Evolutionary conservation across 192 early-diverging fungal genomes (phyloP), one percentile per base, ranked within the genome.

Genomic region (Radiomyces spectabilis): DNA sequence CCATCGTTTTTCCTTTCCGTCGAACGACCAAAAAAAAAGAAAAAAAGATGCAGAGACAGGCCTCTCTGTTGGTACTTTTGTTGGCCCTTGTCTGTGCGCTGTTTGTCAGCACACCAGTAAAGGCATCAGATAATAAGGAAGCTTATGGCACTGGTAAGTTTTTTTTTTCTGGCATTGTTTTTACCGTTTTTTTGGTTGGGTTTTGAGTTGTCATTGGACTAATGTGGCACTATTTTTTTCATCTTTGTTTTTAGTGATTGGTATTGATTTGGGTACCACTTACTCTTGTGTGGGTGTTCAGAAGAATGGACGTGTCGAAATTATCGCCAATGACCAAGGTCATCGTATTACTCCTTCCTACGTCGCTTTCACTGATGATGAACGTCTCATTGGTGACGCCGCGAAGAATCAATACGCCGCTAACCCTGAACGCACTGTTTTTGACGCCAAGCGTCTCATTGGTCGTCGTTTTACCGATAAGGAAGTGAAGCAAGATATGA

Each of bases 251-350:
- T 1, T 51, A 51, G 47, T 59, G 41, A 54, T 63, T 46, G 61
- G 61, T 73, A 74, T 68, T 43, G 72, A 74, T 57, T 48, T 73
- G 41, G 72, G 72, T 44, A 66, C 70, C 27, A 68, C 65, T 12
- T 69, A 72, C 40, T 58, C 54, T 45, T 72, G 69, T 40, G 69
- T 72, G n/a, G 58, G 58, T 46, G 48, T 64, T 12, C 42, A 47
- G 26, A 55, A 47, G 51, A 57, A 61, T 30, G 66, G 56, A 15
- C 51, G 55, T 13, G 66, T 59, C 22, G 90, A 94, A 68, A 92
- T 94, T 73, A 90, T 94, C 59, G 88, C 92, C 44, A 91, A 92
- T 83, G 89, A 92, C 61, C 87, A 91, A 66, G 92, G 92, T 51
- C 72, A 87, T 79, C 89, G 92, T 64, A 91, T 91, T 59, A 94